These are phyloP conservation scores for Suhomyces sp. DNA, from an alignment of 805 yeast genomes.

Conservation along the genomic window DNA sequence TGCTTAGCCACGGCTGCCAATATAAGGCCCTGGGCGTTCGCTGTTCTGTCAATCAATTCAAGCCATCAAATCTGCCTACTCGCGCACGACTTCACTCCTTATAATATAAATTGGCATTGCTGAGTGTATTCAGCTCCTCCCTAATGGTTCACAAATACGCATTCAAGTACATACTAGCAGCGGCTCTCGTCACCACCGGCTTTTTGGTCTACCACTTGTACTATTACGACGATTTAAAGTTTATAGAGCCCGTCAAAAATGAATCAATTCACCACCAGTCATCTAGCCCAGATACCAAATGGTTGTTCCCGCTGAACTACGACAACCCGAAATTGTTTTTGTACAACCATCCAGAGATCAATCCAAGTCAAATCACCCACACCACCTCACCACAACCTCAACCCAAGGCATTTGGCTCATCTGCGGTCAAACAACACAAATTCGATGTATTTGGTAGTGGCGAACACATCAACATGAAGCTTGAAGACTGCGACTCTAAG, in stretches of 20 bases:
- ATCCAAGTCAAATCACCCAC: neutral
- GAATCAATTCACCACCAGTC: neutral
- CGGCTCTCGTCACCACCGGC: neutral
- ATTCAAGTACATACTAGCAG: neutral
- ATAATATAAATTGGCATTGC: neutral
- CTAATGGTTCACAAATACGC: constrained; percentile 1
- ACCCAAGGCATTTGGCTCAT: neutral
- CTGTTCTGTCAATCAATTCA: neutral
- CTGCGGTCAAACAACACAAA: neutral
- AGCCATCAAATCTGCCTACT: neutral
- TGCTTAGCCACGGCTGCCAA: too few species aligned
- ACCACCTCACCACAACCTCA: neutral
- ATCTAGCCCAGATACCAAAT: neutral
- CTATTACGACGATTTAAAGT: neutral
- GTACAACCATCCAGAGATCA: neutral
- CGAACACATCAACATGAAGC: constrained; percentile 9
- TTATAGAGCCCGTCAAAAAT: neutral
- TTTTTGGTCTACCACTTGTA: constrained; percentile 3
- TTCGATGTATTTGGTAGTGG: constrained; percentile 11
- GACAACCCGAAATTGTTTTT: neutral
- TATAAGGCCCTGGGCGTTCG: neutral
- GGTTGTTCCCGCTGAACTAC: neutral
- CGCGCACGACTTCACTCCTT: neutral
- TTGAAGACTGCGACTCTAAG: constrained; percentile 9
- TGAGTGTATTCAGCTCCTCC: neutral